These are phyloP conservation scores for Protomyces pachydermus DNA, from an alignment of 1,139 yeast species.

Conservation along the genomic window DNA sequence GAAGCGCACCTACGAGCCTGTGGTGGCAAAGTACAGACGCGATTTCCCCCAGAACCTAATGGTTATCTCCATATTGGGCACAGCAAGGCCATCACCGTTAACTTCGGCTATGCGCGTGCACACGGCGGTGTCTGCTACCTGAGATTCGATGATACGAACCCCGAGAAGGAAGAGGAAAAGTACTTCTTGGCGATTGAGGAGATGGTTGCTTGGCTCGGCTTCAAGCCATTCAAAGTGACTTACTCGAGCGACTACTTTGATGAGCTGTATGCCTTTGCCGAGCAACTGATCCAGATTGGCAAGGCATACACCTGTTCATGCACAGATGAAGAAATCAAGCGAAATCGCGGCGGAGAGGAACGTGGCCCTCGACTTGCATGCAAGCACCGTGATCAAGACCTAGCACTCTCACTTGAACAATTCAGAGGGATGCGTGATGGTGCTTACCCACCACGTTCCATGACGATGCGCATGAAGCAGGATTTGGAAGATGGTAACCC, in stretches of 20 bases:
- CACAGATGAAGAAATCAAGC: conserved; percentile 77
- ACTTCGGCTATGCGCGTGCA: conserved; percentile 84
- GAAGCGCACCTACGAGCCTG: conserved; percentile 71
- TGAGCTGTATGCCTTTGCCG: conserved; percentile 79
- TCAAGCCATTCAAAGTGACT: conserved; percentile 85
- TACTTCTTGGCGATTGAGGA: conserved; percentile 78
- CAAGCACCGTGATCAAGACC: conserved; percentile 61
- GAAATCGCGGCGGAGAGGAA: conserved; percentile 79
- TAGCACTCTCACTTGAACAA: conserved; percentile 69
- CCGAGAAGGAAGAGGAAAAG: conserved; percentile 94
- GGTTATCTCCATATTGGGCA: conserved; percentile 97
- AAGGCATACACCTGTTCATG: conserved; percentile 91
- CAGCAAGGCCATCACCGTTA: conserved; percentile 94
- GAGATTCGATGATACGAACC: conserved; percentile 96
- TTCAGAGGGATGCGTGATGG: conserved; percentile 93
- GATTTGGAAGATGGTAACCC: conserved; percentile 89
- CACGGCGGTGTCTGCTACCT: conserved; percentile 82
- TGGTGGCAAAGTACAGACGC: conserved; percentile 75
- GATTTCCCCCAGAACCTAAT: conserved; percentile 98
- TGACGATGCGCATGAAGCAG: conserved; percentile 94
- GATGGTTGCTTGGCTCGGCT: conserved; percentile 90
- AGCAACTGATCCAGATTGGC: conserved; percentile 61
- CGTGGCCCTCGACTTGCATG: conserved; percentile 90
- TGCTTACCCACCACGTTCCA: conserved; percentile 79
- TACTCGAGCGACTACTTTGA: conserved; percentile 96